Percentiles rank a stretch among this genome's conserved stretches.
These are phyloP conservation scores for Aspergillus nidulans DNA, from an alignment of 495 filamentous ascomycete species.

Conservation along the genomic window DNA sequence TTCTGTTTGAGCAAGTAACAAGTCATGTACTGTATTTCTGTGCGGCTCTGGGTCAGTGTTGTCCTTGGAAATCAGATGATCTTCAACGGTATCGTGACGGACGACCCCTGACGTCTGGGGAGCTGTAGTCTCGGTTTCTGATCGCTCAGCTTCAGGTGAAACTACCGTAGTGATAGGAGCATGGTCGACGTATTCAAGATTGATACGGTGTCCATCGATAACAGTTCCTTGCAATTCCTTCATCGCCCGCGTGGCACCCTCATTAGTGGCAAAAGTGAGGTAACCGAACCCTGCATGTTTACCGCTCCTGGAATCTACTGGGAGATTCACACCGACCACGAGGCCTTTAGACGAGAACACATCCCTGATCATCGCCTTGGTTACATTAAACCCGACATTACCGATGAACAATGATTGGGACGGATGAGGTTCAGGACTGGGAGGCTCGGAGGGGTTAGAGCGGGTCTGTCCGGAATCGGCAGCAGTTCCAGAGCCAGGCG, in stretches of 20 bases:
- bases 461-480: background rate
- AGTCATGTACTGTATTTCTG: slow-evolving; percentile 4
- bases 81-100: background rate
- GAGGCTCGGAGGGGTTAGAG: background rate
- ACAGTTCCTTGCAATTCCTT: slow-evolving; percentile 67
- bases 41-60: background rate
- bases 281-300: slow-evolving; percentile 92
- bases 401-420: slow-evolving; percentile 77
- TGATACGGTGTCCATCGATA: slow-evolving; percentile 75
- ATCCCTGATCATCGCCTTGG: slow-evolving; percentile 64
- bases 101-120: background rate
- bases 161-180: slow-evolving; percentile 18
- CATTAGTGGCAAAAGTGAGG: slow-evolving; percentile 68
- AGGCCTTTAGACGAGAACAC: slow-evolving; percentile 71
- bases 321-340: slow-evolving; percentile 73
- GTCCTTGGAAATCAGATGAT: background rate
- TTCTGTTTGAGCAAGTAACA: slow-evolving; percentile 23
- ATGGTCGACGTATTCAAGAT: slow-evolving; percentile 73
- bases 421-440: slow-evolving; percentile 49
- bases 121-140: background rate
- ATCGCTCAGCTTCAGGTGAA: background rate
- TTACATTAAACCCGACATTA: slow-evolving; percentile 81
- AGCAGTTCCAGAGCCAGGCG: background rate
- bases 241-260: slow-evolving; percentile 74
- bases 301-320: slow-evolving; percentile 76